Conservation (phyloP, 768 basidiomycete species). For the Lentinula sp. region DNA sequence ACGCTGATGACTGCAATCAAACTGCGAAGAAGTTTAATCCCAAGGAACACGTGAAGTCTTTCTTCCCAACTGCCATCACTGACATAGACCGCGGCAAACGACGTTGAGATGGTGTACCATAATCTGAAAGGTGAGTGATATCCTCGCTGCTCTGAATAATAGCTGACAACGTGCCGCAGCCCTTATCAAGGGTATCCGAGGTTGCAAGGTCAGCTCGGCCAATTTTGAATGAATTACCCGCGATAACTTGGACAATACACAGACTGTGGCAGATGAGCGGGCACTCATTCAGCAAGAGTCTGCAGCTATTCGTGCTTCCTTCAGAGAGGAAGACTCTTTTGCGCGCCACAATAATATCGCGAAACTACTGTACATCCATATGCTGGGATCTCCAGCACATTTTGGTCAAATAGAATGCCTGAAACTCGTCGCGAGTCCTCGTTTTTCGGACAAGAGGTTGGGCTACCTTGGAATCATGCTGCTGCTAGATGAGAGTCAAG, state of each 20-base stretch:
- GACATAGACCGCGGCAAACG: not conserved
- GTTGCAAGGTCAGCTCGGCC: slow-evolving; percentile 71
- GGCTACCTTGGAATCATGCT: slow-evolving; percentile 99
- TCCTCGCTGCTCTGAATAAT: not conserved
- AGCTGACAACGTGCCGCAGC: slow-evolving; percentile 43
- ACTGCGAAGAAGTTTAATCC: not conserved
- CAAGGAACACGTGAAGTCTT: not conserved
- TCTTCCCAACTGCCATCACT: not conserved
- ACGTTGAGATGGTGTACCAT: slow-evolving; percentile 61
- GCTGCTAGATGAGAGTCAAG: slow-evolving; percentile 94
- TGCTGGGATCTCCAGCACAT: slow-evolving; percentile 98
- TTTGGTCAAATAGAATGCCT: slow-evolving; percentile 98
- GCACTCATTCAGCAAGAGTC: slow-evolving; percentile 96
- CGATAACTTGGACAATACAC: slow-evolving; percentile 11
- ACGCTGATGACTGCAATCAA: too few species aligned
- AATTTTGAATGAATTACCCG: slow-evolving; percentile 16
- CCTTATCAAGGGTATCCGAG: slow-evolving; percentile 95
- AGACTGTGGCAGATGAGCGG: slow-evolving; percentile 99
- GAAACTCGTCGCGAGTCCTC: slow-evolving; percentile 89
- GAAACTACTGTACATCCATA: slow-evolving; percentile 96
- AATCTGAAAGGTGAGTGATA: slow-evolving; percentile 71
- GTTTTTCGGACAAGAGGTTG: slow-evolving; percentile 93
- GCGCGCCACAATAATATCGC: slow-evolving; percentile 96
- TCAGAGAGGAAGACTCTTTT: slow-evolving; percentile 95
- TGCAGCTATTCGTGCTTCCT: slow-evolving; percentile 93